Percentiles rank a stretch among this genome's conserved stretches.
These are phyloP conservation scores for Saccharomycopsis vini DNA, from an alignment of 805 yeast genomes.

Conservation along the genomic window DNA sequence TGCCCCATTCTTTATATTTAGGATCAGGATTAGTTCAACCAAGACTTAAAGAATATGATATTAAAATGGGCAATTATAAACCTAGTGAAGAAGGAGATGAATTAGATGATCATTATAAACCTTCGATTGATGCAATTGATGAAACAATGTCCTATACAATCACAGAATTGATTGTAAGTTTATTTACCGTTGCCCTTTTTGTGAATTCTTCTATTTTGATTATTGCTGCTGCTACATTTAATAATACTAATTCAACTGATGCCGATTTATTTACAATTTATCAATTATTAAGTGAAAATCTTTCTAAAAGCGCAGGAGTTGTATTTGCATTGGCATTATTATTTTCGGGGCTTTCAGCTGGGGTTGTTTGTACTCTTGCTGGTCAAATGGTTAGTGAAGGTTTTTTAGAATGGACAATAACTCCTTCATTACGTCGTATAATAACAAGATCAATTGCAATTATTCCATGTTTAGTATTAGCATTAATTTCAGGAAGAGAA, in stretches of 20 bases:
- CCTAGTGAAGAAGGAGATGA: slow-evolving; percentile 25
- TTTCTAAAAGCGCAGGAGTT: slow-evolving; percentile 80
- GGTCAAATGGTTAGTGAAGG: slow-evolving; percentile 95
- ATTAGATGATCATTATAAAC: slow-evolving; percentile 43
- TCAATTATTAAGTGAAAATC: slow-evolving; percentile 53
- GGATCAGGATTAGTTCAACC: slow-evolving; percentile 88
- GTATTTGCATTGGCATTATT: slow-evolving; percentile 83
- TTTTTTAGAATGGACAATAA: slow-evolving; percentile 66
- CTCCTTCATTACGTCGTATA: slow-evolving; percentile 74
- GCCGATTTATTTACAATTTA: slow-evolving; percentile 83
- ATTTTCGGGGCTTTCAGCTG: slow-evolving; percentile 92
- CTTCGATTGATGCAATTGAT: slow-evolving; percentile 71
- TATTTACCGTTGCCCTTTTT: slow-evolving; percentile 83
- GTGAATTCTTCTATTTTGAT: slow-evolving; percentile 85
- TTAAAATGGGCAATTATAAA: slow-evolving; percentile 37
- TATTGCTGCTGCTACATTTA: slow-evolving; percentile 84
- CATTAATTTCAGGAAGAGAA: slow-evolving; percentile 64
- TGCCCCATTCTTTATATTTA: slow-evolving; percentile 83
- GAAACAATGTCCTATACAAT: slow-evolving; percentile 75
- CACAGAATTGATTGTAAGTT: slow-evolving; percentile 71
- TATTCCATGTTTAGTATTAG: slow-evolving; percentile 73
- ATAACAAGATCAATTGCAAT: slow-evolving; percentile 79
- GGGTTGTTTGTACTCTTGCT: slow-evolving; percentile 86
- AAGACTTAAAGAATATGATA: slow-evolving; percentile 66
- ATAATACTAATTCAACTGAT: slow-evolving; percentile 36